These are phyloP conservation scores for Parsonsia alboflavescens DNA, from an alignment of 257 asterid genomes.

Conservation along the genomic window DNA sequence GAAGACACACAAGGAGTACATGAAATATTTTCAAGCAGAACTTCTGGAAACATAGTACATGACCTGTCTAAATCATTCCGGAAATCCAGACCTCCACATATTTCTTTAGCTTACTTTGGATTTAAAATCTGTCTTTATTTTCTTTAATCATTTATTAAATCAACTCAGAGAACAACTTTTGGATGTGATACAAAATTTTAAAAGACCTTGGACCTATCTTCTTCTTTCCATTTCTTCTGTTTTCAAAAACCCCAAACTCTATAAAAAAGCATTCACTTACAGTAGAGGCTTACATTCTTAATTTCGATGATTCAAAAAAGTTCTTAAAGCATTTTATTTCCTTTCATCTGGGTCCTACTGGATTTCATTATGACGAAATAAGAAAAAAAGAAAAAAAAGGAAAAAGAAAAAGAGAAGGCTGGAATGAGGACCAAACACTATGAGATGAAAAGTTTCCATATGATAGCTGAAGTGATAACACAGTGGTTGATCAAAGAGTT, in stretches of 20 bases:
- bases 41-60: background rate
- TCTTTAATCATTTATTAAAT: no score
- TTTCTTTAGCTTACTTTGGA: background rate
- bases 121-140: background rate
- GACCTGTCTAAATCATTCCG: background rate
- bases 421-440: background rate
- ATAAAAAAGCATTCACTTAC: background rate
- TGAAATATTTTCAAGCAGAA: background rate
- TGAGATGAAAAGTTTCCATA: background rate
- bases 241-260: background rate
- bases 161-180: background rate
- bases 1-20: background rate
- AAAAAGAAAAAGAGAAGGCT: background rate
- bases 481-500: background rate
- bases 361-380: background rate
- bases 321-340: background rate
- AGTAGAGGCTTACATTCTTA: background rate
- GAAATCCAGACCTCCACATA: background rate
- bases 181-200: background rate
- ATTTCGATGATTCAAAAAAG: background rate
- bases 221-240: background rate
- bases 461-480: background rate
- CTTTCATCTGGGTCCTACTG: background rate
- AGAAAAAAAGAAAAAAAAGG: no score
- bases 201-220: background rate